Evolutionary conservation across 2,329 filamentous ascomycete genomes (phyloP).

Genomic region (Sporothrix mexicana): DNA sequence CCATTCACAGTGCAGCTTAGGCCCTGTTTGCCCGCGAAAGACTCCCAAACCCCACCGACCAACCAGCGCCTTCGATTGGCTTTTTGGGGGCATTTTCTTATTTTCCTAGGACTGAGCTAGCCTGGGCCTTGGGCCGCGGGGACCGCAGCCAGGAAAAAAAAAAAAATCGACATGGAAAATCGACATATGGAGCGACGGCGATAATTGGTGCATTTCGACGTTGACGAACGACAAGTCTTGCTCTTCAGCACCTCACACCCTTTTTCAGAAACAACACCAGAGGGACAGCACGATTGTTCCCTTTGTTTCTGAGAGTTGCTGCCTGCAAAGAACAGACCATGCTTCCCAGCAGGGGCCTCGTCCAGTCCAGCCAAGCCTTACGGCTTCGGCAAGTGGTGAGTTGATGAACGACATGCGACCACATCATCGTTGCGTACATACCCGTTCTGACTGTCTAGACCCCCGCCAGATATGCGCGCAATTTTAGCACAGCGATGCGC

Average conservation of each 20-base stretch:
- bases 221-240: not conserved
- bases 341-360: slow-evolving; percentile 61
- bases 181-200: not conserved
- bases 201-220: not conserved
- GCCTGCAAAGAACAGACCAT: slow-evolving; percentile 45
- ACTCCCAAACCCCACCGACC: not conserved
- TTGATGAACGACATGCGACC: slow-evolving; percentile 21
- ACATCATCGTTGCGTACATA: not conserved
- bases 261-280: not conserved
- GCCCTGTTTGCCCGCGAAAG: not conserved
- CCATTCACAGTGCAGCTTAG: no score
- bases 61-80: slow-evolving; percentile 13
- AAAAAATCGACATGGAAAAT: slow-evolving; percentile 29
- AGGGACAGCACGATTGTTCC: not conserved
- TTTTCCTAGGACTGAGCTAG: not conserved
- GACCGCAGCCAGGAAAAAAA: slow-evolving; percentile 24
- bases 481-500: slow-evolving; percentile 44
- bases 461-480: slow-evolving; percentile 28
- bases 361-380: slow-evolving; percentile 53
- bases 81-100: not conserved
- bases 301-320: not conserved
- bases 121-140: slow-evolving; percentile 11
- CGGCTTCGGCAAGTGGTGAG: slow-evolving; percentile 49
- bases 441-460: not conserved
- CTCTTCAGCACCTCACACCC: not conserved